Percentiles rank a stretch among this genome's conserved stretches.
phyloP scores from a whole-genome alignment of 257 asterid species.

The Craterostigma plantagineum region DNA sequence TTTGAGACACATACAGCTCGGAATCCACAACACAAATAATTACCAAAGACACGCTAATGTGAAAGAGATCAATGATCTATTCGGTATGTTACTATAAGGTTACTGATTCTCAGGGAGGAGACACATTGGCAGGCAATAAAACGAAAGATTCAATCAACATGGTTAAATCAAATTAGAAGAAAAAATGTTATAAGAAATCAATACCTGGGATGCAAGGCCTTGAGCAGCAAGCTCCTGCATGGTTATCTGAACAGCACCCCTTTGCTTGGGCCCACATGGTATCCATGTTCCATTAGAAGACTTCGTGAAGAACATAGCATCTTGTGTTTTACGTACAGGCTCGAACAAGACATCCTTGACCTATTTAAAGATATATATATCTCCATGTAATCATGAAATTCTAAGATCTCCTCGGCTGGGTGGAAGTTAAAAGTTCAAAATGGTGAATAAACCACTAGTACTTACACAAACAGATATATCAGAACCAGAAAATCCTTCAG shows the following conservation, averaged over 20 bases:
- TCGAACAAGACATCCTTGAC: constrained; percentile 93
- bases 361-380: constrained; percentile 17
- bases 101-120: no score
- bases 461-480: constrained; percentile 70
- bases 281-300: constrained; percentile 42
- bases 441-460: no score
- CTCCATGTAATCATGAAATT: not conserved
- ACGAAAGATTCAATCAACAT: not conserved
- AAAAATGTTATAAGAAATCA: not conserved
- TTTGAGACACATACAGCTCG: no score
- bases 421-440: no score
- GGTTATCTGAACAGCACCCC: constrained; percentile 60
- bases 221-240: constrained; percentile 78
- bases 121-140: not conserved
- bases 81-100: no score
- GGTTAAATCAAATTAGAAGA: not conserved
- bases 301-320: constrained; percentile 65
- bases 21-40: no score
- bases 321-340: constrained; percentile 97
- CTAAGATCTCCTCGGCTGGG: no score
- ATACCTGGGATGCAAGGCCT: constrained; percentile 81
- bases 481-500: constrained; percentile 75
- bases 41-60: no score
- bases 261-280: constrained; percentile 93
- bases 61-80: no score